Evolutionary conservation across 1,284 basidiomycete genomes (phyloP).

Genomic region (Athelia sp.): DNA sequence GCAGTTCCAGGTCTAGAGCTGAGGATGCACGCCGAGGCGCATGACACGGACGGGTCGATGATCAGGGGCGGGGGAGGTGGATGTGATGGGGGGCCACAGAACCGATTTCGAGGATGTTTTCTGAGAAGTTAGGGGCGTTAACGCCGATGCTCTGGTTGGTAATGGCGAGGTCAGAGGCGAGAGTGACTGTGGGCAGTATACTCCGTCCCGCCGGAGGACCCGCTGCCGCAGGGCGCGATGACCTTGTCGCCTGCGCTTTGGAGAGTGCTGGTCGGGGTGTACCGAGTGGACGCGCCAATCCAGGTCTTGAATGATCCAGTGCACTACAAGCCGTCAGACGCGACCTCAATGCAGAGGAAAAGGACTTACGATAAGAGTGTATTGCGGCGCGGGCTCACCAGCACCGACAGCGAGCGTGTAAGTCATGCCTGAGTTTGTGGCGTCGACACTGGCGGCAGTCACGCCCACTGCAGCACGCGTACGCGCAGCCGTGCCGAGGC

Average conservation of each 20-base stretch:
- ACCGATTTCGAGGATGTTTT: constrained; percentile 55
- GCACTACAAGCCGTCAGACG: too few relatives aligned
- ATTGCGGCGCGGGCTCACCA: too few relatives aligned
- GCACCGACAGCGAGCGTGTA: too few relatives aligned
- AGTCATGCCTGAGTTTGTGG: too few relatives aligned
- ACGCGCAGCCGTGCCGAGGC: too few relatives aligned
- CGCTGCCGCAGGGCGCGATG: constrained; percentile 48
- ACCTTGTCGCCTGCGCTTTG: constrained; percentile 37
- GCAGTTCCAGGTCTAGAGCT: constrained; percentile 42
- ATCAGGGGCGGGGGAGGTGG: constrained; percentile 21
- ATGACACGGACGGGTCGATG: constrained; percentile 44
- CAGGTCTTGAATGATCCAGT: constrained; percentile 23
- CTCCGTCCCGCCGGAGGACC: constrained; percentile 44
- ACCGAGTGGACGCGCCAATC: constrained; percentile 45
- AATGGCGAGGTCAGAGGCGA: constrained; percentile 45
- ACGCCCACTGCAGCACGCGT: too few relatives aligned
- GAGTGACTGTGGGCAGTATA: constrained; percentile 47
- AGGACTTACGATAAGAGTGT: too few relatives aligned
- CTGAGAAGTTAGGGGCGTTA: constrained; percentile 34
- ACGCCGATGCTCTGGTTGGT: constrained; percentile 48
- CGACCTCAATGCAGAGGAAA: too few relatives aligned
- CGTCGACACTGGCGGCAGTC: too few relatives aligned
- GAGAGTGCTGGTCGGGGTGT: constrained; percentile 35
- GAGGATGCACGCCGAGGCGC: constrained; percentile 37
- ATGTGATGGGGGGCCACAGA: constrained; percentile 39